phyloP scores from a whole-genome alignment of 1,139 yeast species.

The Kodamaea sp. region DNA sequence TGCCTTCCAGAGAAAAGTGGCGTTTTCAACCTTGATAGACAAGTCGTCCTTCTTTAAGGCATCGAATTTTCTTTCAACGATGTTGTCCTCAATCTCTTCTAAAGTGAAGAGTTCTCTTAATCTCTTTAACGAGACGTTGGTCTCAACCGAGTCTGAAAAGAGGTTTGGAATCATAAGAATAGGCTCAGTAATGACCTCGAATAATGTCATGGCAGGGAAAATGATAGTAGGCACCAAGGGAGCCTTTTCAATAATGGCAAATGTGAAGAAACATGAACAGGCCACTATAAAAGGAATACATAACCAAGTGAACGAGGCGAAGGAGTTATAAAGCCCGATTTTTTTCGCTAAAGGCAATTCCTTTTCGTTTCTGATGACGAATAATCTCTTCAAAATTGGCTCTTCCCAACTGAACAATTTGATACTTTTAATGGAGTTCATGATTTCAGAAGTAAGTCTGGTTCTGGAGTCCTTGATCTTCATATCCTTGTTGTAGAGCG shows the following conservation, averaged over 20 bases:
- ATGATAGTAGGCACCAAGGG: slow-evolving; percentile 39
- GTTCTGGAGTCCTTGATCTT: slow-evolving; percentile 39
- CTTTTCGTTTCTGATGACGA: slow-evolving; percentile 36
- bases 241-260: slow-evolving; percentile 23
- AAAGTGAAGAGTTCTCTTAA: slow-evolving; percentile 30
- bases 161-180: slow-evolving; percentile 35
- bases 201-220: slow-evolving; percentile 43
- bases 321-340: slow-evolving; percentile 34
- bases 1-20: slow-evolving; percentile 16
- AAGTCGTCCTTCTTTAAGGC: slow-evolving; percentile 12
- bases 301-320: slow-evolving; percentile 37
- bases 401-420: slow-evolving; percentile 44
- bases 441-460: slow-evolving; percentile 39
- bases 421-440: slow-evolving; percentile 40
- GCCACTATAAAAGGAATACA: slow-evolving; percentile 40
- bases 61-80: slow-evolving; percentile 15
- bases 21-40: slow-evolving; percentile 13
- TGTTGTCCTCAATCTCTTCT: slow-evolving; percentile 33
- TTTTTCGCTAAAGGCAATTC: slow-evolving; percentile 32
- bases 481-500: slow-evolving; percentile 27
- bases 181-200: slow-evolving; percentile 37
- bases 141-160: slow-evolving; percentile 31
- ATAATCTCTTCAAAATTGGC: slow-evolving; percentile 39
- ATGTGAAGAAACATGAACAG: slow-evolving; percentile 33
- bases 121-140: slow-evolving; percentile 36